Conservation (phyloP, 305 asterid genomes). For the Fraxinus nigra region DNA sequence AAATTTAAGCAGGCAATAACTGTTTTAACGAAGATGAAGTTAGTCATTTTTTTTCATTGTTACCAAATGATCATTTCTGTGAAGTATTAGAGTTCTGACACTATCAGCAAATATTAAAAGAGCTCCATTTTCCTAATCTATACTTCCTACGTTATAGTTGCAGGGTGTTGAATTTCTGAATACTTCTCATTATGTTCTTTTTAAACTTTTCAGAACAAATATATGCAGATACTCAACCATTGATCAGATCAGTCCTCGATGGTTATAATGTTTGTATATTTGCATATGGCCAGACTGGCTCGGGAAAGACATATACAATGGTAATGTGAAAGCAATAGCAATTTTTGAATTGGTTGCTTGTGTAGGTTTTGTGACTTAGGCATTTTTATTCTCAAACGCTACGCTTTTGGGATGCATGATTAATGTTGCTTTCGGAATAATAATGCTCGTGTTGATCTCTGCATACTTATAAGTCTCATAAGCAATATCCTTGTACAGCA, state of each 20-base stretch:
- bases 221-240: constrained; percentile 70
- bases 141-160: not conserved
- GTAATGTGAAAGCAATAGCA: constrained; percentile 35
- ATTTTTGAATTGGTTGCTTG: not conserved
- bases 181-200: constrained; percentile 19
- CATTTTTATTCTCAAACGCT: not conserved
- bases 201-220: constrained; percentile 64
- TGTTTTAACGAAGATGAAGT: not conserved
- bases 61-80: not conserved
- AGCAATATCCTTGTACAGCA: not conserved
- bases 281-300: constrained; percentile 96
- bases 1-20: not conserved
- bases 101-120: not conserved
- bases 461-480: not conserved
- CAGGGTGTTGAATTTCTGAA: constrained; percentile 10
- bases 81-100: not conserved
- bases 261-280: constrained; percentile 89
- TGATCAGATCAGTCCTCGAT: constrained; percentile 84
- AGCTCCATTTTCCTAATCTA: not conserved
- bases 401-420: not conserved
- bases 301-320: constrained; percentile 95
- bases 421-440: not conserved
- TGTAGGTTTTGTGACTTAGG: not conserved
- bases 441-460: not conserved
- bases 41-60: constrained; percentile 10